phyloP scores from a whole-genome alignment of 129 eudicot genomes.

The Pittosporum tobira region DNA sequence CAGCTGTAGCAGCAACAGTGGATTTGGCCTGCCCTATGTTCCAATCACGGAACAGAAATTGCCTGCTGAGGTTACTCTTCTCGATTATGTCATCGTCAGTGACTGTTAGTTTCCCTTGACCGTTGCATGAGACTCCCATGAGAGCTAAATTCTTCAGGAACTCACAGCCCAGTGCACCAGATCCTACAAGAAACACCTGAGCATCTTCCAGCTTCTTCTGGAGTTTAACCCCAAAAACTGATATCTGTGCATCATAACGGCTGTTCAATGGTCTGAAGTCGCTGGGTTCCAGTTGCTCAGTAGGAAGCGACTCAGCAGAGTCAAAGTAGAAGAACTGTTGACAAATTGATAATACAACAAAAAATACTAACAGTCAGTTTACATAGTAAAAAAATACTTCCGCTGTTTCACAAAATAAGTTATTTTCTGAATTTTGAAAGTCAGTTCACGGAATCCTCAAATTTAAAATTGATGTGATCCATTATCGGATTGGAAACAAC shows the following conservation, averaged over 20 bases:
- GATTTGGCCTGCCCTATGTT: conserved; percentile 97
- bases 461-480: too few relatives aligned
- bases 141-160: conserved; percentile 83
- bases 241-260: conserved; percentile 87
- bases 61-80: conserved; percentile 93
- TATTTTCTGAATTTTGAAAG: too few relatives aligned
- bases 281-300: conserved; percentile 44
- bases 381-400: too few relatives aligned
- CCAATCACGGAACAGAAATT: conserved; percentile 90
- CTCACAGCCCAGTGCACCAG: conserved; percentile 94
- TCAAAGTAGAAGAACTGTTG: conserved; percentile 80
- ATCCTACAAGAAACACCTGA: conserved; percentile 60
- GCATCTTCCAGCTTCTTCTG: conserved; percentile 82
- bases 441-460: too few relatives aligned
- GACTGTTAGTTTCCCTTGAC: conserved; percentile 59
- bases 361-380: not conserved
- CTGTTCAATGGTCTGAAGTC: conserved; percentile 58
- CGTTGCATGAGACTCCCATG: conserved; percentile 86
- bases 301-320: conserved; percentile 75
- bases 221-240: conserved; percentile 72
- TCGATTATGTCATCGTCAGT: conserved; percentile 94
- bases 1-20: conserved; percentile 86
- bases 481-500: too few relatives aligned
- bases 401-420: too few relatives aligned
- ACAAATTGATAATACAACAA: not conserved